phyloP scores from a whole-genome alignment of 257 asterid genomes.

The Orobanche coerulescens region DNA sequence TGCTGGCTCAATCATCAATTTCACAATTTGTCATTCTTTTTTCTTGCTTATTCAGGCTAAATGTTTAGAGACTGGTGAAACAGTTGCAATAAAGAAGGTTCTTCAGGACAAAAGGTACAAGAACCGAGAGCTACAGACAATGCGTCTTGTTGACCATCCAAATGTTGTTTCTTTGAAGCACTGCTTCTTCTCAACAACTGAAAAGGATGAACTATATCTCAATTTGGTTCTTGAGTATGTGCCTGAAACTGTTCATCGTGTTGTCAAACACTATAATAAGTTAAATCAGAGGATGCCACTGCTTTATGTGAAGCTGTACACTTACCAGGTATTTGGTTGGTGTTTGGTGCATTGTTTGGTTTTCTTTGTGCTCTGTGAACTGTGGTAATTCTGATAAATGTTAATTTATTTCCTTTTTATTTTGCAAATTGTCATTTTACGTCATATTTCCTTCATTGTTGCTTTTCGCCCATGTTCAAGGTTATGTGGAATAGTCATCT shows the following conservation, averaged over 20 bases:
- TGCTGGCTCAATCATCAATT: slow-evolving; percentile 6
- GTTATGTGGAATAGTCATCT: background rate
- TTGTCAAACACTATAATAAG: slow-evolving; percentile 79
- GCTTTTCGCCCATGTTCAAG: slow-evolving; percentile 11
- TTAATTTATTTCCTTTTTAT: background rate
- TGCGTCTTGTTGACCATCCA: slow-evolving; percentile 96
- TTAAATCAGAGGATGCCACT: slow-evolving; percentile 87
- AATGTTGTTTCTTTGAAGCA: slow-evolving; percentile 87
- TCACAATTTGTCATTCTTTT: slow-evolving; percentile 21
- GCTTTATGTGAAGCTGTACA: slow-evolving; percentile 77
- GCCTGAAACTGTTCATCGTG: slow-evolving; percentile 94
- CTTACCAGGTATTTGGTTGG: slow-evolving; percentile 62
- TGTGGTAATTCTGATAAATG: slow-evolving; percentile 5
- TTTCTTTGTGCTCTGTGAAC: slow-evolving; percentile 11
- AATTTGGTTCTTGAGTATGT: slow-evolving; percentile 94
- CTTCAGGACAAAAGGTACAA: slow-evolving; percentile 94
- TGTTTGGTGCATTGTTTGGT: background rate
- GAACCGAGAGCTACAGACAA: slow-evolving; percentile 89
- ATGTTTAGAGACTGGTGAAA: slow-evolving; percentile 89
- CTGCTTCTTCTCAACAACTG: slow-evolving; percentile 96
- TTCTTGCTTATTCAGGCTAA: slow-evolving; percentile 59
- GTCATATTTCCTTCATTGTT: background rate
- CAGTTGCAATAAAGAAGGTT: slow-evolving; percentile 93
- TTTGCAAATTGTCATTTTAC: background rate
- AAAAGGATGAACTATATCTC: slow-evolving; percentile 84